phyloP scores from a whole-genome alignment of 1,284 basidiomycete genomes.

The Cryptococcus sp. region DNA sequence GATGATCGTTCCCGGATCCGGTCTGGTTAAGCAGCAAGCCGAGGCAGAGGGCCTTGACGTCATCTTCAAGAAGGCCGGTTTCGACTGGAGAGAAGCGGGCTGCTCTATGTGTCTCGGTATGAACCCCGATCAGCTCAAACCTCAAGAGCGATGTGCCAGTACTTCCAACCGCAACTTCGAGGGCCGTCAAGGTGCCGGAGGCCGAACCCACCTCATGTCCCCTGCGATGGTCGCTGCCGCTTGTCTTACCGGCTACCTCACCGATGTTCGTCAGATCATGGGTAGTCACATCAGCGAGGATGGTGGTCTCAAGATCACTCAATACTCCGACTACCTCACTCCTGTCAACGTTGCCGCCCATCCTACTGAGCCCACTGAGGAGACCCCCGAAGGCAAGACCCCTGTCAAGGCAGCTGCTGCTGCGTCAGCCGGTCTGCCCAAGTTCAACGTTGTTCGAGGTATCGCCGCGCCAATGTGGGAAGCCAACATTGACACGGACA shows the following conservation, averaged over 20 bases:
- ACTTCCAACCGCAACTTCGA: constrained; percentile 98
- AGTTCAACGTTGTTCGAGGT: constrained; percentile 79
- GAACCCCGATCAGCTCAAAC: constrained; percentile 92
- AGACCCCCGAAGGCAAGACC: constrained; percentile 50
- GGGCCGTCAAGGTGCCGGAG: constrained; percentile 86
- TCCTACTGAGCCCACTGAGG: constrained; percentile 43
- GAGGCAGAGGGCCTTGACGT: constrained; percentile 89
- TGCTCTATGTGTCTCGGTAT: constrained; percentile 98
- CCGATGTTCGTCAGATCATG: constrained; percentile 83
- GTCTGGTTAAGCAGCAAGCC: constrained; percentile 90
- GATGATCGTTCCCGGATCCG: constrained; percentile 95
- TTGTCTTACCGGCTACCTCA: constrained; percentile 82
- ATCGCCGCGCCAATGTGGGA: constrained; percentile 87
- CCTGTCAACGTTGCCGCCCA: constrained; percentile 72
- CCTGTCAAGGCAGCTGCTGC: constrained; percentile 62
- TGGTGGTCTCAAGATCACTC: constrained; percentile 66
- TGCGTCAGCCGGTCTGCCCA: constrained; percentile 60
- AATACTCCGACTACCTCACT: constrained; percentile 72
- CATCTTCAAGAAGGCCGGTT: constrained; percentile 90
- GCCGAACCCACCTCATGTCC: constrained; percentile 88
- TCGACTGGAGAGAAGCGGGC: constrained; percentile 96
- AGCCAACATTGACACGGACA: constrained; percentile 93
- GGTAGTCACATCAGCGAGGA: constrained; percentile 55
- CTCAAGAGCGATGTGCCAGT: constrained; percentile 89
- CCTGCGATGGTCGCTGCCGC: constrained; percentile 97